Evolutionary conservation across 805 yeast species (phyloP), one percentile per base, ranked within the genome.

Genomic region (Peterozyma xylosa): DNA sequence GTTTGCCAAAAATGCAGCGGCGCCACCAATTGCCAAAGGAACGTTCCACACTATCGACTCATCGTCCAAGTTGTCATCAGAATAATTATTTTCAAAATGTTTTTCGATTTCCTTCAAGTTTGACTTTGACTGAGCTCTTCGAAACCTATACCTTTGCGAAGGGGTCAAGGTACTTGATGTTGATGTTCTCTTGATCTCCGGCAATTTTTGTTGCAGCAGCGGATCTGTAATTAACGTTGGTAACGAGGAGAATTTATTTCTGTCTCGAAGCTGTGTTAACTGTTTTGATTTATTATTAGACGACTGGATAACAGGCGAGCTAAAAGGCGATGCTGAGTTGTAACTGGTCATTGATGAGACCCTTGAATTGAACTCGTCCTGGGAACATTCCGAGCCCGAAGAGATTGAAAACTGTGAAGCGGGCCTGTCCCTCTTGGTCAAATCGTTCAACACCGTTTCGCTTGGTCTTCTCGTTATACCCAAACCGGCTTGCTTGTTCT

Each of bases 1-100:
- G 30, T 42, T 37, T 5, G 45, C 45, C 32, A 62, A 55, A 2
- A 64, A 50, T 11, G 66, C 50, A 3, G 62, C 48, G 4, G 65
- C 60, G 1, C 67, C 54, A 5, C 55, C 48, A 21, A 54, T 57
- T 2, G 81, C 73, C 56, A 67, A 66, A 9, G 82, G 82, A 10
- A 76, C 77, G 48, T 76, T 75, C 68, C 73, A 76, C 44, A 74
- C 70, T 13, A 67, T 42, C 0, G 69, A 60, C 45, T 67, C 70
- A 35, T 64, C 70, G 1, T 58, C 53, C 21, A 67, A 60, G 29
- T 68, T 70, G 42, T 64, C 65, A 46, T 65, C 70, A 3, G 46
- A 40, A 11, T 47, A 48, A 11, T 38, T 42, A 5, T 66, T 66
- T 15, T 68, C 73, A 51, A 62, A 68, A 45, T 52, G 62, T 46